Conservation (phyloP, 495 filamentous ascomycete species). For the Trichocladium antarcticum region DNA sequence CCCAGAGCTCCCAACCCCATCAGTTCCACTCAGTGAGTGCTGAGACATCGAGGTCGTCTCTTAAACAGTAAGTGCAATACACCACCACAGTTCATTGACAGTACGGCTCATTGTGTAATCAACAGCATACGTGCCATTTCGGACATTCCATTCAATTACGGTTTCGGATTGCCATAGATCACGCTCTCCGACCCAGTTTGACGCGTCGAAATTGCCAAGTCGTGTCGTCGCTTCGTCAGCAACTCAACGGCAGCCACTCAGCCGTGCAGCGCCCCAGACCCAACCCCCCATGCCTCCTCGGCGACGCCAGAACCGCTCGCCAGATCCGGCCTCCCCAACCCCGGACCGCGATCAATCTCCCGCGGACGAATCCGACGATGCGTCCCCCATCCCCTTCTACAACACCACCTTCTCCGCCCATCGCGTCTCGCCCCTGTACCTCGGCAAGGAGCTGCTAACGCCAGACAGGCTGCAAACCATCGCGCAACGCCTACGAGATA, state of each 20-base stretch:
- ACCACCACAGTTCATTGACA: no score
- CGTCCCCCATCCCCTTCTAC: constrained; percentile 28
- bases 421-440: constrained; percentile 35
- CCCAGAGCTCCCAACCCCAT: no score
- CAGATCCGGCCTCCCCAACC: background rate
- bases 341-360: background rate
- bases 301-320: background rate
- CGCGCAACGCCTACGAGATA: constrained; percentile 32
- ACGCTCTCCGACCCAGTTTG: no score
- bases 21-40: no score
- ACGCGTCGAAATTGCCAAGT: no score
- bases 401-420: constrained; percentile 40
- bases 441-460: constrained; percentile 23
- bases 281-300: background rate
- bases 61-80: no score
- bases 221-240: no score
- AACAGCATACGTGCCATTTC: no score
- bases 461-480: constrained; percentile 22
- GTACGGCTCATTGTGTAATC: no score
- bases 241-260: background rate
- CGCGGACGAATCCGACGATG: background rate
- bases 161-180: no score
- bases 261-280: background rate
- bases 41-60: no score
- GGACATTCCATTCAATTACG: no score